Evolutionary conservation across 495 filamentous ascomycete species (phyloP).

Genomic region (Talaromyces nanjingensis): DNA sequence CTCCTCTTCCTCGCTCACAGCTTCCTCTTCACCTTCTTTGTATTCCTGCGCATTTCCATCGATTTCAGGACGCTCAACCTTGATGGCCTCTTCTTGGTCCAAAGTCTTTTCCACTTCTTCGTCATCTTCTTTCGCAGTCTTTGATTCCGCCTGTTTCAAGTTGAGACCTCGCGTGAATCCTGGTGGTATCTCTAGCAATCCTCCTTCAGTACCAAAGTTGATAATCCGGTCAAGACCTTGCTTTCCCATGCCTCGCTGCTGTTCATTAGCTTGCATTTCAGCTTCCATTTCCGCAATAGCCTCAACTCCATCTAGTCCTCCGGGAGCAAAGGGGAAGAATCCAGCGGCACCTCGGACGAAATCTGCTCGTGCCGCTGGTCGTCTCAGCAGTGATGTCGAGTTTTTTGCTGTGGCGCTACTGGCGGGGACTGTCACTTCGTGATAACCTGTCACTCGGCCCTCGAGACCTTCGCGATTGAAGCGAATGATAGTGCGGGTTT

Average conservation of each 20-base stretch:
- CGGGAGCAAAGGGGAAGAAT: conserved; percentile 93
- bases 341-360: conserved; percentile 94
- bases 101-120: conserved; percentile 70
- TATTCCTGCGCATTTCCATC: conserved; percentile 22
- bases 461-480: conserved; percentile 91
- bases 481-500: conserved; percentile 85
- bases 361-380: conserved; percentile 80
- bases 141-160: conserved; percentile 55
- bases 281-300: conserved; percentile 71
- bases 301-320: conserved; percentile 83
- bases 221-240: conserved; percentile 69
- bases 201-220: conserved; percentile 67
- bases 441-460: conserved; percentile 88
- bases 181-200: conserved; percentile 74
- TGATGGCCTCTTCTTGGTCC: conserved; percentile 47
- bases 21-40: conserved; percentile 30
- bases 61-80: conserved; percentile 18
- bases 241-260: conserved; percentile 32
- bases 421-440: conserved; percentile 88
- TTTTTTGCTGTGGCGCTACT: conserved; percentile 91
- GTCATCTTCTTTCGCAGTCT: conserved; percentile 49
- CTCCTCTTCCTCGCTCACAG: conserved; percentile 42
- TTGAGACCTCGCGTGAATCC: conserved; percentile 75
- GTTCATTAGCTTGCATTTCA: conserved; percentile 39
- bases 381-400: conserved; percentile 82